These are phyloP conservation scores for Cyberlindnera samutprakarnensis DNA, from an alignment of 805 yeast genomes.

Conservation along the genomic window DNA sequence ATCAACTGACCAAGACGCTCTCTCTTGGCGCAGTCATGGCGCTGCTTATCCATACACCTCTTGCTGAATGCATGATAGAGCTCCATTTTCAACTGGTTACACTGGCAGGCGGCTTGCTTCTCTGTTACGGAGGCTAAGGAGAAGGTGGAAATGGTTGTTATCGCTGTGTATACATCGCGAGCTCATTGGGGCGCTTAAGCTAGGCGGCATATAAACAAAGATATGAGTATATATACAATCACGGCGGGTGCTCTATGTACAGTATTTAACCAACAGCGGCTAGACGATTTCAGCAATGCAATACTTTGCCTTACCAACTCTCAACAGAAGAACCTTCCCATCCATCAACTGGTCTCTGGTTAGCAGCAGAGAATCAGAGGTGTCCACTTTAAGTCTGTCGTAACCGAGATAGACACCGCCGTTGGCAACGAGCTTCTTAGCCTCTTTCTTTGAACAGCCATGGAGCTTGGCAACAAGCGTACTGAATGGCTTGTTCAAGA, in stretches of 20 bases:
- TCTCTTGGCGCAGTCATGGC: no score
- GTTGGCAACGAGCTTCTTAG: constrained; percentile 50
- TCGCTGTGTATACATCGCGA: no score
- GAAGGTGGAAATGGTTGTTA: no score
- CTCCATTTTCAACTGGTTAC: no score
- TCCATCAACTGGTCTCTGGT: constrained; percentile 48
- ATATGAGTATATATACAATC: not conserved
- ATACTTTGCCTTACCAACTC: constrained; percentile 70
- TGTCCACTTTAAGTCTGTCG: constrained; percentile 44
- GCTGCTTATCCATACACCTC: not conserved
- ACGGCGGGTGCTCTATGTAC: no score
- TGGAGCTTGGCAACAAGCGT: constrained; percentile 42
- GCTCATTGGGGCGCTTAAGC: no score
- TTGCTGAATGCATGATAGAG: no score
- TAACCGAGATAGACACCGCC: constrained; percentile 74
- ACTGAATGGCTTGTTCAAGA: constrained; percentile 38
- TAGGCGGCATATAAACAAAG: not conserved
- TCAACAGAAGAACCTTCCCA: constrained; percentile 50
- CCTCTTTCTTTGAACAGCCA: constrained; percentile 47
- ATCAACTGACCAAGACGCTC: not conserved
- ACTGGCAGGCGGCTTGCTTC: no score
- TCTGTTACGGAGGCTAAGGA: no score
- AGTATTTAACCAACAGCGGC: no score
- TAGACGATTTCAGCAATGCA: constrained; percentile 41
- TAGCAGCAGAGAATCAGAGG: constrained; percentile 42